A percentile compares a stretch with the other conserved stretches of the same genome.
Evolutionary conservation across 2,329 filamentous ascomycete species (phyloP).

Genomic region (Trichoderma atrobrunneum): DNA sequence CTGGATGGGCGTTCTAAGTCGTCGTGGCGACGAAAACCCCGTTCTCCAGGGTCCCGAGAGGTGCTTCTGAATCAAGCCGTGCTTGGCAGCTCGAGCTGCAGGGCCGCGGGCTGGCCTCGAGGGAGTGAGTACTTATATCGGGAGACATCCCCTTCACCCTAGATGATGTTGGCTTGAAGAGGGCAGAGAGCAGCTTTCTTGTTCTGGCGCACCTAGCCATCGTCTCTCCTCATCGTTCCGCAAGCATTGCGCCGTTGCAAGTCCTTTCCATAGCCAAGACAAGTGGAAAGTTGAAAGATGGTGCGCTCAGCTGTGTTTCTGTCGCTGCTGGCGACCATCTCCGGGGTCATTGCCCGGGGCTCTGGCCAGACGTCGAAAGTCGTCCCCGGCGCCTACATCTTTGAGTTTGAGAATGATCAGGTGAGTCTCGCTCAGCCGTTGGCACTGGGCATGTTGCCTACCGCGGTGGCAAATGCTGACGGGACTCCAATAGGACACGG

Average conservation of each 20-base stretch:
- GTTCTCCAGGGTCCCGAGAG: neutral
- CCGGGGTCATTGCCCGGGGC: conserved; percentile 30
- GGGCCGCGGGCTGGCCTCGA: neutral
- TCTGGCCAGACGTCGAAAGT: conserved; percentile 21
- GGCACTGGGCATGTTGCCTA: neutral
- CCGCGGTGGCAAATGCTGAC: neutral
- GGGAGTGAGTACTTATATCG: conserved; percentile 3
- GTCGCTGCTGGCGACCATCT: conserved; percentile 24
- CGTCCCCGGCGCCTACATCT: conserved; percentile 50
- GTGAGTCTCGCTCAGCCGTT: conserved; percentile 31
- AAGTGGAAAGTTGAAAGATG: conserved; percentile 4
- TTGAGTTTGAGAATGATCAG: conserved; percentile 51
- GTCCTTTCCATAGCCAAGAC: neutral
- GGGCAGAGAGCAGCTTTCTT: conserved; percentile 1
- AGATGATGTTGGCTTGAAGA: neutral
- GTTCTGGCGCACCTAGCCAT: too few relatives aligned
- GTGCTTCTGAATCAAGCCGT: neutral
- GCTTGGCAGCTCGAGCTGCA: conserved; percentile 7
- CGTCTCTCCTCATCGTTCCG: neutral
- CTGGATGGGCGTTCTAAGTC: neutral
- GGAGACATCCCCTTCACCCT: neutral
- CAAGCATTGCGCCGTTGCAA: neutral
- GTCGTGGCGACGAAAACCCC: neutral
- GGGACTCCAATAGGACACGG: conserved; percentile 8
- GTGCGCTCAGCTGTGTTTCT: conserved; percentile 18